These are phyloP conservation scores for Tolypocladium tropicale DNA, from an alignment of 2,329 filamentous ascomycete genomes.

Conservation along the genomic window DNA sequence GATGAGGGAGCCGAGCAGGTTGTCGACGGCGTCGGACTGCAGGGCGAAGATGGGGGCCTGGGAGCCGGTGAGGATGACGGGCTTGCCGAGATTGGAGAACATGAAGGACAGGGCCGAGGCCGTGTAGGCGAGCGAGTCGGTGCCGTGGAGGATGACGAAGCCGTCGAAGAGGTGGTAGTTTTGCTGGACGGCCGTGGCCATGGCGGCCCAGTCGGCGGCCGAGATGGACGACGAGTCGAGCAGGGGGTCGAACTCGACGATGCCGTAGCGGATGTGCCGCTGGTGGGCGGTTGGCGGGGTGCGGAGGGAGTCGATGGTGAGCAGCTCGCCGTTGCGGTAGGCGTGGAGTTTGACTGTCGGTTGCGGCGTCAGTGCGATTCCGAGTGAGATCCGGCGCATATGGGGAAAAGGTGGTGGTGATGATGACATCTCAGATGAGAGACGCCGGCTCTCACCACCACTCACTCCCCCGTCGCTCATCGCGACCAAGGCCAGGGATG, in stretches of 20 bases:
- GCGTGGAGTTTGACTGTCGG: conserved; percentile 42
- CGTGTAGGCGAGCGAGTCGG: conserved; percentile 82
- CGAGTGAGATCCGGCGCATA: neutral
- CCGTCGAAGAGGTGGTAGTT: conserved; percentile 88
- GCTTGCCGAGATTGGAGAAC: conserved; percentile 83
- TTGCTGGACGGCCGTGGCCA: conserved; percentile 65
- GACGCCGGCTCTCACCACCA: no score
- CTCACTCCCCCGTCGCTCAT: neutral
- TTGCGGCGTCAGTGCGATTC: no score
- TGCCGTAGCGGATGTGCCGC: conserved; percentile 71
- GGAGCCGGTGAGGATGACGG: conserved; percentile 75
- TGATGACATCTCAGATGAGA: neutral
- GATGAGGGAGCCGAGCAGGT: conserved; percentile 77
- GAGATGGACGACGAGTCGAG: conserved; percentile 89
- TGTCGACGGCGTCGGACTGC: conserved; percentile 86
- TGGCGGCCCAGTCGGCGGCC: conserved; percentile 75
- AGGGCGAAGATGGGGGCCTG: conserved; percentile 83
- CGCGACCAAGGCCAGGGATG: neutral
- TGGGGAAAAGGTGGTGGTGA: neutral
- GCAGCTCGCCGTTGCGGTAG: conserved; percentile 35
- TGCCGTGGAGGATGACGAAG: conserved; percentile 85
- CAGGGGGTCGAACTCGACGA: conserved; percentile 74
- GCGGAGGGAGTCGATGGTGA: conserved; percentile 56
- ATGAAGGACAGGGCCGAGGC: conserved; percentile 88
- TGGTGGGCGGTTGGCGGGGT: conserved; percentile 74